Percentiles rank a stretch among this genome's conserved stretches.
Conservation (phyloP, 2,329 filamentous ascomycete genomes). For the Incumbomyces lentus region DNA sequence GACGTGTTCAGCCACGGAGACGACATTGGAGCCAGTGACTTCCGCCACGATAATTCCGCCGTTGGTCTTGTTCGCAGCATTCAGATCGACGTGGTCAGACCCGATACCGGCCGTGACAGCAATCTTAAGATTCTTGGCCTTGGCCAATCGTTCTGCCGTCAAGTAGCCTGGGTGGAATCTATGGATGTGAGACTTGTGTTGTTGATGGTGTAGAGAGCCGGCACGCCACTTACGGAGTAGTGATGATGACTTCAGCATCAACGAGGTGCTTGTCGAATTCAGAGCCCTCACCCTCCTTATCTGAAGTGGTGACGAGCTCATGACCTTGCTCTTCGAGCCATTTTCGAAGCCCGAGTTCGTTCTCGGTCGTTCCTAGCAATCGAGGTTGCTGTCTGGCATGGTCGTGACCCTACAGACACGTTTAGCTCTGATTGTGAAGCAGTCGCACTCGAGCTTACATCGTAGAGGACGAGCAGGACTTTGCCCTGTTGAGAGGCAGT, state of each 20-base stretch:
- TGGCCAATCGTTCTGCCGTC: conserved; percentile 86
- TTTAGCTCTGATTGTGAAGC: conserved; percentile 67
- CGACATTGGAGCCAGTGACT: conserved; percentile 96
- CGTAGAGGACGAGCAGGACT: conserved; percentile 88
- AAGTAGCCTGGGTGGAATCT: conserved; percentile 99
- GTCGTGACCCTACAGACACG: conserved; percentile 50
- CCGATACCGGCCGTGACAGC: conserved; percentile 96
- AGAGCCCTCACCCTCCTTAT: conserved; percentile 92
- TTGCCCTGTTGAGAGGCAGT: conserved; percentile 73
- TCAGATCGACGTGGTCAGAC: conserved; percentile 94
- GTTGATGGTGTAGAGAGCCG: conserved; percentile 4
- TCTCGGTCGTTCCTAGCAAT: conserved; percentile 91
- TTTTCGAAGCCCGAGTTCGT: conserved; percentile 92
- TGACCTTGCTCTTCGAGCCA: conserved; percentile 95
- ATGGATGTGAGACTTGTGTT: conserved; percentile 4
- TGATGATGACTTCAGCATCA: conserved; percentile 97
- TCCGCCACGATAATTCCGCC: conserved; percentile 94
- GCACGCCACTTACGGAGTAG: conserved; percentile 60
- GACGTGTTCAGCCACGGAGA: conserved; percentile 97
- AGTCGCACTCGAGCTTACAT: conserved; percentile 49
- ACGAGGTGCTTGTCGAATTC: conserved; percentile 92
- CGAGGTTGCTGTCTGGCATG: conserved; percentile 82
- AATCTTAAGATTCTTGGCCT: conserved; percentile 98
- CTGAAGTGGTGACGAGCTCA: conserved; percentile 90
- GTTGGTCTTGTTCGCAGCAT: conserved; percentile 97